Evolutionary conservation across 257 asterid genomes (phyloP).

Genomic region (Linderniella brevidens): DNA sequence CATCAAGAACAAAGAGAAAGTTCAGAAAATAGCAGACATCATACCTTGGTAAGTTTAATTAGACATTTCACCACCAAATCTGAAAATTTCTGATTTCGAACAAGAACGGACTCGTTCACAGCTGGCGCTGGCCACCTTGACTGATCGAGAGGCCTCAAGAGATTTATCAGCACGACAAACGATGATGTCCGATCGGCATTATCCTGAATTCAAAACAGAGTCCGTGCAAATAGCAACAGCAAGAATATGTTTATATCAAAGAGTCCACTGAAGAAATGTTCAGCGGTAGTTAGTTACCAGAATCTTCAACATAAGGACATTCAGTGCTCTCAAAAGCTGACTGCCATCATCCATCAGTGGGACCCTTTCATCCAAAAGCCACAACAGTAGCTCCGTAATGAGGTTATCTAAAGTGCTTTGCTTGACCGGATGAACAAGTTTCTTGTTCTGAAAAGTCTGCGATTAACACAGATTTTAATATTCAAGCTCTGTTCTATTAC

Average conservation of each 20-base stretch:
- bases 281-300: constrained; percentile 29
- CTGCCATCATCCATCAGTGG: constrained; percentile 99
- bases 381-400: constrained; percentile 87
- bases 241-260: no score
- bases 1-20: not conserved
- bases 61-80: constrained; percentile 97
- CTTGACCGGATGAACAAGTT: constrained; percentile 77
- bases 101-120: constrained; percentile 46
- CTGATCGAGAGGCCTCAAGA: constrained; percentile 83
- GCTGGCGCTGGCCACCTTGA: constrained; percentile 97
- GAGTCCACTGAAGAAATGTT: not conserved
- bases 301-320: constrained; percentile 92
- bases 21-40: not conserved
- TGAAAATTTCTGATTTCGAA: constrained; percentile 86
- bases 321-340: constrained; percentile 92
- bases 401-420: constrained; percentile 80
- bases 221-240: constrained; percentile 10
- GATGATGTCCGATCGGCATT: constrained; percentile 96
- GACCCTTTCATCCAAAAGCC: constrained; percentile 99
- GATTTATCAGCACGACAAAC: constrained; percentile 81
- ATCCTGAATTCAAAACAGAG: constrained; percentile 34
- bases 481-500: not conserved
- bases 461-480: not conserved
- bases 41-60: constrained; percentile 93
- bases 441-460: constrained; percentile 90